Conservation (phyloP, 805 yeast species). For the Candida pseudoglaebosa region DNA sequence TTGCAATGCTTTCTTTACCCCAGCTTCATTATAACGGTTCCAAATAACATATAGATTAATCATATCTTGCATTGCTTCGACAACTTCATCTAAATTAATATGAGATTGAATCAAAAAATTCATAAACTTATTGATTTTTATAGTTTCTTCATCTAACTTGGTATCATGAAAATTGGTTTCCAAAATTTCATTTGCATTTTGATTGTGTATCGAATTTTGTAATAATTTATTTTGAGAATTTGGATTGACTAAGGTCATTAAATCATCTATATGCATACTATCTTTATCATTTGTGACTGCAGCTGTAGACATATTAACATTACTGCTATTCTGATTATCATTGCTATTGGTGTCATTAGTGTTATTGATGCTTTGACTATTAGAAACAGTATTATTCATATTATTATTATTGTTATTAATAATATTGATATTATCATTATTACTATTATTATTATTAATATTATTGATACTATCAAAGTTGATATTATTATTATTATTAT, state of each 20-base stretch:
- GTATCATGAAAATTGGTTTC: conserved; percentile 20
- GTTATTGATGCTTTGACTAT: too few species aligned
- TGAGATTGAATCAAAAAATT: conserved; percentile 71
- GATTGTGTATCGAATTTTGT: conserved; percentile 2
- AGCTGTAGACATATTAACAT: background rate
- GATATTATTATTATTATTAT: conserved; percentile 13
- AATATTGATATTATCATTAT: too few species aligned
- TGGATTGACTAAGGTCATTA: conserved; percentile 21
- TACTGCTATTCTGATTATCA: background rate
- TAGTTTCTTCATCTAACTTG: conserved; percentile 33
- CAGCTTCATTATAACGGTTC: conserved; percentile 77
- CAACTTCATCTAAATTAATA: conserved; percentile 70
- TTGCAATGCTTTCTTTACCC: conserved; percentile 48
- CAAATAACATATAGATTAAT: conserved; percentile 78
- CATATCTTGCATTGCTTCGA: conserved; percentile 81
- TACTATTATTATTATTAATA: background rate
- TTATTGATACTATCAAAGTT: conserved; percentile 36
- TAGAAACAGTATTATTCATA: too few species aligned
- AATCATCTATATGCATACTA: conserved; percentile 34
- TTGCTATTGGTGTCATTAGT: background rate
- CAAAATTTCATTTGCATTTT: conserved; percentile 1
- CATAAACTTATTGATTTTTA: conserved; percentile 53
- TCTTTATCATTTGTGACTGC: background rate
- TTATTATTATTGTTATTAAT: too few species aligned
- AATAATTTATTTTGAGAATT: conserved; percentile 6